Percentiles rank a stretch among this genome's conserved stretches.
Conservation (phyloP, 192 early-diverging fungal species). For the Gamsiella multidivaricata region DNA sequence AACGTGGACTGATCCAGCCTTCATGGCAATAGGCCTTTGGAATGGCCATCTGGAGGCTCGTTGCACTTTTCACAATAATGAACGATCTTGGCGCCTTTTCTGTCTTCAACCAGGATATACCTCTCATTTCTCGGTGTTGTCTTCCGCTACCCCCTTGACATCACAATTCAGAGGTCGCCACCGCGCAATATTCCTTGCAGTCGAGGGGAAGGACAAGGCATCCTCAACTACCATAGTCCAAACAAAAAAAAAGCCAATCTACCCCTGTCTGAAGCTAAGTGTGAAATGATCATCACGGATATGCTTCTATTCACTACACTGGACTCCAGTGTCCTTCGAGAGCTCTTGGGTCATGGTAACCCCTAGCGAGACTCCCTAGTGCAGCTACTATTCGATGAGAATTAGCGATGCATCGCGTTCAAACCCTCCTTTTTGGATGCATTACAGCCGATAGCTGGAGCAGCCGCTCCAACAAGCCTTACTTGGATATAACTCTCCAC, state of each 20-base stretch:
- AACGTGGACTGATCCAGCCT: no score
- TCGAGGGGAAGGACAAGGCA: neutral
- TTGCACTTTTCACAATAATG: neutral
- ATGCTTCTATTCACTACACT: neutral
- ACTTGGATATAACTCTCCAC: neutral
- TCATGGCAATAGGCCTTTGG: neutral
- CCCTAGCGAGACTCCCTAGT: neutral
- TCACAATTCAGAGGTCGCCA: neutral
- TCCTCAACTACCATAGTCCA: neutral
- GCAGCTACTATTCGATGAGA: neutral
- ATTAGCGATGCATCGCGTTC: neutral
- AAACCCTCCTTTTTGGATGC: neutral
- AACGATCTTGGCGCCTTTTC: neutral
- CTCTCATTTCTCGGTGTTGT: neutral
- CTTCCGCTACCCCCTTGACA: neutral
- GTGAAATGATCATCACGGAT: neutral
- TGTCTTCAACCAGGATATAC: neutral
- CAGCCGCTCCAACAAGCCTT: neutral
- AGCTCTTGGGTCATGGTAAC: neutral
- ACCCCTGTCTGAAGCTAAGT: neutral
- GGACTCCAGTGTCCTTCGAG: neutral
- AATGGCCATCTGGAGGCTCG: neutral
- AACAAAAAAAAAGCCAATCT: neutral
- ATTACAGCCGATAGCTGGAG: constrained; percentile 17
- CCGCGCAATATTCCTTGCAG: neutral